Base-by-base conservation (phyloP, 2,329 filamentous ascomycete genomes). In the Fusarium subtropicale region DNA sequence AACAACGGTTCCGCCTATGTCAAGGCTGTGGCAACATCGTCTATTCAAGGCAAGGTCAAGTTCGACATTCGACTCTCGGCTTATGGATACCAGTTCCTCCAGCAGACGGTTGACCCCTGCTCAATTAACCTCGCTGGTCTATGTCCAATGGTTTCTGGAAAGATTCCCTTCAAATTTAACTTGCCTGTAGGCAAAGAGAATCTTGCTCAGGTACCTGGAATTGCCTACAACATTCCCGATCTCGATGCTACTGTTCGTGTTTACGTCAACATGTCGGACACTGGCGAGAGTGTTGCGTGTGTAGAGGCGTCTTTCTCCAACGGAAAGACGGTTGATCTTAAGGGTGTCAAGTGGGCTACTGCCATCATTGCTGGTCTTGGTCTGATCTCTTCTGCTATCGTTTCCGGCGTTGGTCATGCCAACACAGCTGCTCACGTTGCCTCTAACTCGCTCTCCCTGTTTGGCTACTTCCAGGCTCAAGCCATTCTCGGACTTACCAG, bases 341-440 rank as follows among this genome's bases (percentile, higher is more conserved):
- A 93, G 66, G 93, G 90, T 64, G 94, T 97, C 41, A 93, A 94
- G 74, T 97, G 94, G 94, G 86, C 89, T 38, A 94, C 94, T 28
- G 95, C 95, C 60, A 85, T 97, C 71, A 94, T 97, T 74, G 93
- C 93, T 69, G 93, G 93, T 64, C 82, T 97, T 46, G 93, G 92
- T 71, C 85, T 97, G 47, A 85, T 93, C 50, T 91, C 93, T 11
- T 97, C 95, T 44, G 95, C 93, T 66, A 87, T 97, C 69, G 92
- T 95, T 31, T 97, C 94, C 30, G 94, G 94, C 33, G 84, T 97
- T 7, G 95, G 95, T 13, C 94, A 97, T 80, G 93, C 93, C 51
- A 97, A 97, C 79, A 95, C 95, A 7, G 94, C 95, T 47, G 94
- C 95, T 52, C 95, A 98, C 80, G 92, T 98, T 68, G 95, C 95